Conservation (phyloP, 2,329 filamentous ascomycete genomes). For the Magnaporthiopsis poae region DNA sequence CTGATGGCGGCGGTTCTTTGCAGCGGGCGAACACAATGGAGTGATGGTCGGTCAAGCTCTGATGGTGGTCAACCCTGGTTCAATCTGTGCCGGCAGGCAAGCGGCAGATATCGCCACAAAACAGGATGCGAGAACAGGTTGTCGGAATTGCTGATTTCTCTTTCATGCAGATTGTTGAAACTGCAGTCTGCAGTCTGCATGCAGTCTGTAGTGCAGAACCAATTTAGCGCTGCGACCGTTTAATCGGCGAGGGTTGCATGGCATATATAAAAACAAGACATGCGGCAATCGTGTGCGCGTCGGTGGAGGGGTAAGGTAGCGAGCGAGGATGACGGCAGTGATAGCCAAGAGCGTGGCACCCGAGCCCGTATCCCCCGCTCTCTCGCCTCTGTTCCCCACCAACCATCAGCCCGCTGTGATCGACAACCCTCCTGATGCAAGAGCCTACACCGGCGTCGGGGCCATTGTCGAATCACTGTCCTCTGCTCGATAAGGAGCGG, state of each 20-base stretch:
- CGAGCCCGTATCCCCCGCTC: not conserved
- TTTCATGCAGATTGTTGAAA: not conserved
- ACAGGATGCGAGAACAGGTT: not conserved
- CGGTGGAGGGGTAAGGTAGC: not conserved
- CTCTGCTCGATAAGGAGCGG: not conserved
- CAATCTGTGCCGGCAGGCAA: not conserved
- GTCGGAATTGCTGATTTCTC: not conserved
- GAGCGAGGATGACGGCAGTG: not conserved
- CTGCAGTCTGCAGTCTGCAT: not conserved
- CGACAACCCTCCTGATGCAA: not conserved
- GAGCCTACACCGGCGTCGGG: not conserved
- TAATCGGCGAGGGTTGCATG: not conserved
- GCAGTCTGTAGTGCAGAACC: not conserved
- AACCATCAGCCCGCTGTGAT: not conserved
- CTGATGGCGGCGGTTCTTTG: too few relatives aligned
- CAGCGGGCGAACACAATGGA: too few relatives aligned
- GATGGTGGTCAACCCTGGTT: not conserved
- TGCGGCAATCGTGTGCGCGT: not conserved
- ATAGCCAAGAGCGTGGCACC: not conserved
- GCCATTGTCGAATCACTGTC: not conserved
- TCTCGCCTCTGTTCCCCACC: not conserved
- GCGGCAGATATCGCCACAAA: not conserved
- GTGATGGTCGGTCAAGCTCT: not conserved
- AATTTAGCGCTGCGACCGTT: not conserved
- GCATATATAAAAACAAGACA: not conserved